Conservation (phyloP, 1,139 yeast genomes). For the Chernovozyma aurita region DNA sequence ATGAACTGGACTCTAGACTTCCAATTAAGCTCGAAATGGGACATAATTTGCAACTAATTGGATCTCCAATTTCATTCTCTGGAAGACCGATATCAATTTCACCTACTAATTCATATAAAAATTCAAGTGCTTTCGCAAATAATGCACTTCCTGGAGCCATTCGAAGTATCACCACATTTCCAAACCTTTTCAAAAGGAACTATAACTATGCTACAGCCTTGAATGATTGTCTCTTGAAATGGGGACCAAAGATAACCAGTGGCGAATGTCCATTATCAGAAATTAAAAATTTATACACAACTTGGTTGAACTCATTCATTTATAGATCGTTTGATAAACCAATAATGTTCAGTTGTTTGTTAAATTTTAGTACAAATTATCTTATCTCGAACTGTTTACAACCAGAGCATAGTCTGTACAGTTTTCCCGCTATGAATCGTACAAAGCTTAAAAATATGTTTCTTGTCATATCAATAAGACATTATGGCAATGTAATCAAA, state of each 20-base stretch:
- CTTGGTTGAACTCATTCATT: slow-evolving; percentile 34
- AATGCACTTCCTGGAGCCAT: not conserved
- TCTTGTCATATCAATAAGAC: slow-evolving; percentile 28
- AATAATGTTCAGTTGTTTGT: slow-evolving; percentile 35
- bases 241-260: slow-evolving; percentile 19
- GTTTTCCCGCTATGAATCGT: slow-evolving; percentile 12
- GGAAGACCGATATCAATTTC: not conserved
- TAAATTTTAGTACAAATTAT: slow-evolving; percentile 39
- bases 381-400: slow-evolving; percentile 31
- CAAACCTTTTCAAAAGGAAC: not conserved
- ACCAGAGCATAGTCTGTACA: slow-evolving; percentile 8
- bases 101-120: not conserved
- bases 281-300: slow-evolving; percentile 28
- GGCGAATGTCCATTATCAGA: slow-evolving; percentile 28
- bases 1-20: not conserved
- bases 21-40: not conserved
- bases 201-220: not conserved
- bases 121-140: not conserved
- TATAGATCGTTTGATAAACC: slow-evolving; percentile 20
- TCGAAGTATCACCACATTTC: not conserved
- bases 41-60: not conserved
- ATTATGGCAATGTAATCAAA: slow-evolving; percentile 36
- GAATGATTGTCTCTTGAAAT: not conserved
- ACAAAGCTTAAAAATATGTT: slow-evolving; percentile 22
- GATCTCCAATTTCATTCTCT: not conserved